These are phyloP conservation scores for Metrosideros polymorpha DNA, from an alignment of 441 rosid genomes.

Conservation along the genomic window DNA sequence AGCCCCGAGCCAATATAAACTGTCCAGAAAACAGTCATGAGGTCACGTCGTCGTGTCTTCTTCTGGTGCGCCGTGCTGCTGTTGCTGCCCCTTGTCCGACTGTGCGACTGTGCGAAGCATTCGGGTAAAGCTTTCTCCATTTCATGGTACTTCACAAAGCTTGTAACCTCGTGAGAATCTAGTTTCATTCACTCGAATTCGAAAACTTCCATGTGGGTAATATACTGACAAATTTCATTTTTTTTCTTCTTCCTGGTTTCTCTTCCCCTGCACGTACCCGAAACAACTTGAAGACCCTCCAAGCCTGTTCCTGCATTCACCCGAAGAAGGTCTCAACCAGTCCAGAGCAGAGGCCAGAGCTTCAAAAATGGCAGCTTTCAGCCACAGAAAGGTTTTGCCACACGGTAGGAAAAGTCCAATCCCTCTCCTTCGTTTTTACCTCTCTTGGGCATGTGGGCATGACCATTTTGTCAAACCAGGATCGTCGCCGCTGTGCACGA, in stretches of 20 bases:
- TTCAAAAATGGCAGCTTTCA: background rate
- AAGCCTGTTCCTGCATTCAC: background rate
- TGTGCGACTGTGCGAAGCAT: conserved; percentile 6
- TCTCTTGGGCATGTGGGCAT: background rate
- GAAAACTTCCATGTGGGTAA: background rate
- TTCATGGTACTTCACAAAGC: background rate
- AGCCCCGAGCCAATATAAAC: background rate
- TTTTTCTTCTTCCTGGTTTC: background rate
- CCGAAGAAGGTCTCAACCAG: background rate
- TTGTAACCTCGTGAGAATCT: background rate
- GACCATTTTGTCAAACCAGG: conserved; percentile 6
- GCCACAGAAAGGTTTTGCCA: conserved; percentile 19
- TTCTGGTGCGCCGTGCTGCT: background rate
- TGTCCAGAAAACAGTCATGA: conserved; percentile 11
- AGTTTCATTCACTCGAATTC: background rate
- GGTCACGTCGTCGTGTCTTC: conserved; percentile 10
- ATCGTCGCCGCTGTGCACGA: conserved; percentile 9
- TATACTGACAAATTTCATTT: too few relatives aligned
- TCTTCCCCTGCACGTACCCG: background rate
- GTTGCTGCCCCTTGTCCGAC: background rate
- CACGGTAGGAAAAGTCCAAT: conserved; percentile 17
- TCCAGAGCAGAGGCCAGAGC: background rate
- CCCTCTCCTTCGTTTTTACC: background rate
- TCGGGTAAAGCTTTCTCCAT: conserved; percentile 1
- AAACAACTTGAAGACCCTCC: conserved; percentile 7